Conservation (phyloP, 805 yeast genomes). For the Saccharomyces kudriavzevii region DNA sequence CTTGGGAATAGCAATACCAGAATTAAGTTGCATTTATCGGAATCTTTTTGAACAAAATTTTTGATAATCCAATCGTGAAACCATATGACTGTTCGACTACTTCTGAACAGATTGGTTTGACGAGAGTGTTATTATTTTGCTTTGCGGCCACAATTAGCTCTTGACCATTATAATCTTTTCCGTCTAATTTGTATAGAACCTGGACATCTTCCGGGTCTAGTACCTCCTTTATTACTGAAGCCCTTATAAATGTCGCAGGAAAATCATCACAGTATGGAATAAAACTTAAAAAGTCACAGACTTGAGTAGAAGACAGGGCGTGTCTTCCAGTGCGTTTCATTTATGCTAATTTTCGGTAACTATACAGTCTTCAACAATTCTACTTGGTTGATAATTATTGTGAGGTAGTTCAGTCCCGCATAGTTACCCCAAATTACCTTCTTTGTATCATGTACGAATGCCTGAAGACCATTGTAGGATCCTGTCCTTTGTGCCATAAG, state of each 20-base stretch:
- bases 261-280: constrained; percentile 35
- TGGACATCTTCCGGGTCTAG: constrained; percentile 28
- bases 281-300: constrained; percentile 36
- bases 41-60: constrained; percentile 43
- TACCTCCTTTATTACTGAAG: constrained; percentile 52
- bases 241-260: constrained; percentile 56
- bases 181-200: constrained; percentile 33
- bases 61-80: constrained; percentile 66
- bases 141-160: constrained; percentile 59
- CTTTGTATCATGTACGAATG: constrained; percentile 39
- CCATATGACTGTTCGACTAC: constrained; percentile 43
- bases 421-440: constrained; percentile 79
- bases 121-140: constrained; percentile 52
- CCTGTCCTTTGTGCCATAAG: constrained; percentile 59
- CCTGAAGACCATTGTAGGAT: constrained; percentile 44
- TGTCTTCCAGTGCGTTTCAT: constrained; percentile 81
- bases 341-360: constrained; percentile 54
- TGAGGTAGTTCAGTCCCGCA: constrained; percentile 71
- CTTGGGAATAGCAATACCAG: too few relatives aligned
- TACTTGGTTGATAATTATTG: constrained; percentile 45
- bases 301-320: constrained; percentile 51
- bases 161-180: constrained; percentile 4
- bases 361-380: constrained; percentile 51
- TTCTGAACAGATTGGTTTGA: constrained; percentile 80
- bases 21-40: too few relatives aligned